Evolutionary conservation across 2,329 filamentous ascomycete species (phyloP), one percentile per base, ranked within the genome.

Genomic region (Cyclaneusma minus): DNA sequence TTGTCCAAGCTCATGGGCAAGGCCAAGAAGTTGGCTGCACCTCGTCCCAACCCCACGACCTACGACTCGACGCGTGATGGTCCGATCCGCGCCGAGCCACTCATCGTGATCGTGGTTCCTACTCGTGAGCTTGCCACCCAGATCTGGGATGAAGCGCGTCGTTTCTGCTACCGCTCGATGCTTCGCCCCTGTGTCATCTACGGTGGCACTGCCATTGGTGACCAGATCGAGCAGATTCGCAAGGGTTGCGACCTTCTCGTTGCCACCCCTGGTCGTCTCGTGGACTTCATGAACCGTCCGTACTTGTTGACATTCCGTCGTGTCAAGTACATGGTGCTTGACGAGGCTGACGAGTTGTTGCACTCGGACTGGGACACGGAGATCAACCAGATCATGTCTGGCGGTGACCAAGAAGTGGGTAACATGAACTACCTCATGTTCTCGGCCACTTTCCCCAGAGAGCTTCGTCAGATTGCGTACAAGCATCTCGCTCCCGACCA

Each of bases 311-410:
- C 74, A 0, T 60, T 94, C 27, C 62, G 63, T 13, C 80, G 87
- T 21, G 64, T 94, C 33, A 76, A 75, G 52, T 89, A 74, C 54
- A 69, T 69, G 37, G 68, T 95, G 36, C 74, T 98, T 35, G 89
- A 95, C 33, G 89, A 98, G 47, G 89, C 89, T 1, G 89, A 98
- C 45, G 87, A 98, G 56, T 75, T 98, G 62, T 64, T 98, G 0
- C 62, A 76, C 1, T 47, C 60, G 2, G 80, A 85, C 41, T 95
- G 89, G 82, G 65, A 76, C 20, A 62, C 71, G 0, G 72, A 85
- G 4, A 63, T 95, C 33, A 62, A 63, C 22, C 71, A 69, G 42
- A 78, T 95, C 32, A 72, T 95, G 50, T 61, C 62, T 25, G 84
- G 83, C 34, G 79, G 79, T 43, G 82, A 71, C 51, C 56, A 92